These are phyloP conservation scores for Delphinella strobiligena DNA, from an alignment of 2,329 filamentous ascomycete species.

Conservation along the genomic window DNA sequence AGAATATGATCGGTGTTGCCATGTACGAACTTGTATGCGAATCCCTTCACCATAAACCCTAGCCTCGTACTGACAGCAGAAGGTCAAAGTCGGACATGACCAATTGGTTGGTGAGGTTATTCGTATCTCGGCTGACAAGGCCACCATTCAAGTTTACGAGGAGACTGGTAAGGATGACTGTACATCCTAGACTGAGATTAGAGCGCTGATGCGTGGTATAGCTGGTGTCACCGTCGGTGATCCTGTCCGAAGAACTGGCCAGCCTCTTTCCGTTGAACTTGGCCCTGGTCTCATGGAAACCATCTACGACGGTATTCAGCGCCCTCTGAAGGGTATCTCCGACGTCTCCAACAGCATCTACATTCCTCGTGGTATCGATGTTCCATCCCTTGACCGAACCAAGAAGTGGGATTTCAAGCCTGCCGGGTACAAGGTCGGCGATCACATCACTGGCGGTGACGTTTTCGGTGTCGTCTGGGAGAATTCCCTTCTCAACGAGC, in stretches of 20 bases:
- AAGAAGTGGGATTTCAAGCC: slow-evolving; percentile 98
- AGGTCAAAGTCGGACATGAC: slow-evolving; percentile 79
- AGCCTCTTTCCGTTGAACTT: slow-evolving; percentile 93
- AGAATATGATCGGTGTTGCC: slow-evolving; percentile 97
- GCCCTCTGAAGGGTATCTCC: slow-evolving; percentile 78
- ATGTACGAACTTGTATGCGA: slow-evolving; percentile 88
- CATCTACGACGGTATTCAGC: slow-evolving; percentile 98
- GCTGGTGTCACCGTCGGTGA: slow-evolving; percentile 94
- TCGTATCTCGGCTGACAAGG: slow-evolving; percentile 89
- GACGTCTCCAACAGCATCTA: slow-evolving; percentile 77
- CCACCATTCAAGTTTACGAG: slow-evolving; percentile 97
- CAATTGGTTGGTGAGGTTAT: slow-evolving; percentile 94
- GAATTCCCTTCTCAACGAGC: slow-evolving; percentile 86
- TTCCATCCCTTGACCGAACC: slow-evolving; percentile 75
- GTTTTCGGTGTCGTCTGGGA: slow-evolving; percentile 92
- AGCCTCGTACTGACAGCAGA: slow-evolving; percentile 30
- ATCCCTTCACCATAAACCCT: slow-evolving; percentile 18
- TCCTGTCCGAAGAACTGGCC: slow-evolving; percentile 78
- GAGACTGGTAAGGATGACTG: slow-evolving; percentile 61
- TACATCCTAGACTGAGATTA: not conserved
- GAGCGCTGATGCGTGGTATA: slow-evolving; percentile 24
- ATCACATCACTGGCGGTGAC: slow-evolving; percentile 93
- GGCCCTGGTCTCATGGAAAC: slow-evolving; percentile 96
- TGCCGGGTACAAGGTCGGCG: slow-evolving; percentile 69
- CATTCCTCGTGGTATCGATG: slow-evolving; percentile 85